Base-by-base conservation (phyloP, 495 filamentous ascomycete species). In the Aspergillus diversus region DNA sequence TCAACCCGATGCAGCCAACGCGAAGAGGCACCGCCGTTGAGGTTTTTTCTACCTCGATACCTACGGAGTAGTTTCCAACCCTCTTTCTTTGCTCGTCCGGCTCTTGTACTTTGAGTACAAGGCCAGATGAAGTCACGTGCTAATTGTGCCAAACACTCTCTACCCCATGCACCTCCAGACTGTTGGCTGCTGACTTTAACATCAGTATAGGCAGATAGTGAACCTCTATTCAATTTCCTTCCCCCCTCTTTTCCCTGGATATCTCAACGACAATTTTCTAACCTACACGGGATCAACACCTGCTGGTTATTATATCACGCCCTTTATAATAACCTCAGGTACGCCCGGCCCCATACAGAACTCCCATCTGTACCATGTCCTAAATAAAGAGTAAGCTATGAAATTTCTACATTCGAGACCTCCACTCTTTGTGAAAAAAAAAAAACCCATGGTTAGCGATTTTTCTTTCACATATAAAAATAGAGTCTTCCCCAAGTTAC, bases 281-380 rank as follows among this genome's bases (percentile, higher is more conserved):
- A 89, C 91, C 56, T 63, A 71, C 42, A 68, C 73, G 13, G 73
- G 67, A 37, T 65, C 71, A 11, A 78, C 73, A 17, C 71, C 76
- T 21, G 86, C 89, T 33, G 95, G 88, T 47, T 99, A 97, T 81
- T 99, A 94, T 78, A 92, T 89, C n/a, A 97, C 92, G 8, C 82
- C 85, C 8, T 77, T 83, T 3, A 81, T 75, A 32, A 71, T 78
- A 64, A 85, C 88, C 8, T 82, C 89, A 13, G 87, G 93, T 65
- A 84, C 89, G 31, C 84, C 89, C 1, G 86, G 92, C 61, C 86
- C 92, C 17, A 87, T 99, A 27, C 2, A 27, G 21, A 27, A 27
- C 21, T 27, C 21, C 21, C 21, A 27, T 2, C 21, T 27, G 21
- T 27, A 27, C 1, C 21, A 27, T 27, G 21, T 27, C 21, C 21